Evolutionary conservation across 2,329 filamentous ascomycete genomes (phyloP), one percentile per base, ranked within the genome.

Genomic region (Dothistroma pini): DNA sequence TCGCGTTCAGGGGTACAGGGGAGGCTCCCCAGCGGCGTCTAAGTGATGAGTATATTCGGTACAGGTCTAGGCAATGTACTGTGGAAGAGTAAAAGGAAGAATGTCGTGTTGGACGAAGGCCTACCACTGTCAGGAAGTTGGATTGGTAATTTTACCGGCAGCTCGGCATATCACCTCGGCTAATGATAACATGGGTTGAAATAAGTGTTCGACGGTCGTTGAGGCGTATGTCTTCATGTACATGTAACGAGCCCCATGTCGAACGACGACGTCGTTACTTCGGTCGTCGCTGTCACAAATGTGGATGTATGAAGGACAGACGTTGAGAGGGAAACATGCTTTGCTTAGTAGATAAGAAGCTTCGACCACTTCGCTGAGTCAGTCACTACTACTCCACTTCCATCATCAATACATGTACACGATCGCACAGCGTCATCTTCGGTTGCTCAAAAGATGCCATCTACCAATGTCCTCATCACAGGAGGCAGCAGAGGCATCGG

Each of bases 401-500:
- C 38, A 12, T 16, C 10, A 14, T 10, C 9, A 41, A 4, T 41
- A 8, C 35, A 41, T 41, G 16, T 8, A 14, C 4, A 8, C 35
- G 16, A 41, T 41, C 16, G 16, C 7, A 2, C 38, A n/a, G 12
- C 16, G 38, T n/a, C 12, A 2, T 44, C 2, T n/a, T 16, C 16
- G 14, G 7, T 2, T 44, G 8, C 16, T 16, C 12, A 2, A 16
- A n/a, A 2, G 4, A 50, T 29, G 48, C 1, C 48, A 12, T 3
- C 6, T 11, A 57, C 22, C 50, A 70, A 69, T 48, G 31, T 70
- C 16, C 63, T 70, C 11, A 41, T 70, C 25, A 70, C 68, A 5
- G 69, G 68, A n/a, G 69, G 59, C 25, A 64, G 60, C 22, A 65
- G 69, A 25, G 69, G 68, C 32, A 71, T 71, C n/a, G 69, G 68